phyloP scores from a whole-genome alignment of 129 eudicot genomes.

The Saposhnikovia divaricata region DNA sequence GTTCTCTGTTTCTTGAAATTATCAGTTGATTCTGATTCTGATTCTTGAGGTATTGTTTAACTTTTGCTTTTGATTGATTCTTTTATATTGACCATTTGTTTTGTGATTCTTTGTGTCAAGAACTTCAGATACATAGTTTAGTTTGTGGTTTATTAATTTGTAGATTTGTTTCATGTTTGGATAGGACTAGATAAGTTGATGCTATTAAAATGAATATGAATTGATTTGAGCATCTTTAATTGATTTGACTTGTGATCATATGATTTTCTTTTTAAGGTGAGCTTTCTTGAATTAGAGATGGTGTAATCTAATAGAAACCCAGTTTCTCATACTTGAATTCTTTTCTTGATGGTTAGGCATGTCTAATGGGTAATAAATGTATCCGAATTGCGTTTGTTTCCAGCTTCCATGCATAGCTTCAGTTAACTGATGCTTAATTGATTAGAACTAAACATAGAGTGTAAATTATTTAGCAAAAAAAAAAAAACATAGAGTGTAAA shows the following conservation, averaged over 20 bases:
- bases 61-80: not conserved
- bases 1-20: not conserved
- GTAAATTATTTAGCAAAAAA: no score
- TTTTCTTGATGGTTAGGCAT: not conserved
- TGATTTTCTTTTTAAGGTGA: not conserved
- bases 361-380: not conserved
- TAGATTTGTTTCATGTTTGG: not conserved
- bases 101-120: not conserved
- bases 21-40: not conserved
- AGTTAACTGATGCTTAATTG: not conserved
- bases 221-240: not conserved
- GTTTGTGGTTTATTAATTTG: not conserved
- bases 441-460: not conserved
- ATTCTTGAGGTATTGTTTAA: slow-evolving; percentile 4
- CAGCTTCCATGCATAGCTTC: not conserved
- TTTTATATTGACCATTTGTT: not conserved
- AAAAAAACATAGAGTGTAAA: not conserved
- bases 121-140: not conserved
- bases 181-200: not conserved
- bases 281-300: not conserved
- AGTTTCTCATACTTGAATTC: not conserved
- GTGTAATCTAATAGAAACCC: not conserved
- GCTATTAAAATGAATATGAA: not conserved
- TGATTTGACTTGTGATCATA: not conserved
- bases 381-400: not conserved